A percentile compares a stretch with the other conserved stretches of the same genome.
phyloP scores from a whole-genome alignment of 169 alveolate species.

The Theileria luwenshuni region DNA sequence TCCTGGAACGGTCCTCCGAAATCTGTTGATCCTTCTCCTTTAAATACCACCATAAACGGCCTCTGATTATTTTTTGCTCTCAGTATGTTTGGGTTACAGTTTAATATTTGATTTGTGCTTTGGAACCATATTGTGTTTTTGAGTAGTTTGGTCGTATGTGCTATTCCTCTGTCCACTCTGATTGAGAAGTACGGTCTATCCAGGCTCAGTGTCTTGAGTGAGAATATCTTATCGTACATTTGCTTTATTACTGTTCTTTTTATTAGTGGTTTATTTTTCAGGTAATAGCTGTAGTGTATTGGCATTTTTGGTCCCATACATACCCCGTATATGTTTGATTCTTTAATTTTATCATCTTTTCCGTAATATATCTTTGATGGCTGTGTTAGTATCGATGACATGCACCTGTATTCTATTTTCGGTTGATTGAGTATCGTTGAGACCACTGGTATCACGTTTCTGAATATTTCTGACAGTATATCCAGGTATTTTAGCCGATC shows the following conservation, averaged over 20 bases:
- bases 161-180: constrained; percentile 59
- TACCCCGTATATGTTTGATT: not conserved
- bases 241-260: constrained; percentile 48
- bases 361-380: constrained; percentile 11
- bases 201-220: constrained; percentile 36
- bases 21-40: constrained; percentile 91
- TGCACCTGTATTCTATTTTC: constrained; percentile 53
- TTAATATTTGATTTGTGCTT: constrained; percentile 46
- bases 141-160: constrained; percentile 34
- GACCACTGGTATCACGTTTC: constrained; percentile 43
- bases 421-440: constrained; percentile 65
- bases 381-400: constrained; percentile 23
- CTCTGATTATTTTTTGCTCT: constrained; percentile 65
- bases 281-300: constrained; percentile 53
- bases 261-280: constrained; percentile 39
- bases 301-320: constrained; percentile 39
- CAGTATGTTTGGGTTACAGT: constrained; percentile 65
- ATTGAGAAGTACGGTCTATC: constrained; percentile 68
- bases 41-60: constrained; percentile 89
- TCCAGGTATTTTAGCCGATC: constrained; percentile 40
- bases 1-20: constrained; percentile 93
- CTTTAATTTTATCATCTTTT: not conserved
- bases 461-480: constrained; percentile 38
- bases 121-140: constrained; percentile 63
- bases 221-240: constrained; percentile 60